Conservation (phyloP, 1,139 yeast genomes). For the Scheffersomyces insectosa region DNA sequence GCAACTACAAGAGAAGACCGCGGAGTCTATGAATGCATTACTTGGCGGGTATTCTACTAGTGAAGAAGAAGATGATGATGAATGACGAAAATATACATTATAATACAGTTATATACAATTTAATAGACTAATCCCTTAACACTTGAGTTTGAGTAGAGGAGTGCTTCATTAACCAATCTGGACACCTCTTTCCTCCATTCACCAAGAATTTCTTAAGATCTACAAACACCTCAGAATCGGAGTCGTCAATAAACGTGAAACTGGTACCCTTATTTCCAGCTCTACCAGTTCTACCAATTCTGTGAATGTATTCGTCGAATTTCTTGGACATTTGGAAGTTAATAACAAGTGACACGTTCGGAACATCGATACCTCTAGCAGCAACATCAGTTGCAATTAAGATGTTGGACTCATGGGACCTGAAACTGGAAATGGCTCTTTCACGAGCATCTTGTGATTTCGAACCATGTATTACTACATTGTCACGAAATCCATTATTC, state of each 20-base stretch:
- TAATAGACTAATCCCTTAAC: conserved; percentile 14
- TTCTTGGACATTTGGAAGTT: conserved; percentile 81
- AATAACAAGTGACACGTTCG: conserved; percentile 78
- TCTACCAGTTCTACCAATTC: conserved; percentile 96
- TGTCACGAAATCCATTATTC: conserved; percentile 43
- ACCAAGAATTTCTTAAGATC: conserved; percentile 53
- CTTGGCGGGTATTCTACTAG: conserved; percentile 16
- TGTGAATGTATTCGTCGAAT: conserved; percentile 80
- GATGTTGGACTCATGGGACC: conserved; percentile 59
- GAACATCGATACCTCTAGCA: conserved; percentile 90
- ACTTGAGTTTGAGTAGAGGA: conserved; percentile 20
- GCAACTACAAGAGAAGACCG: conserved; percentile 1
- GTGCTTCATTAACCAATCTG: conserved; percentile 50
- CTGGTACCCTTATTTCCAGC: conserved; percentile 84
- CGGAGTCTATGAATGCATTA: conserved; percentile 5
- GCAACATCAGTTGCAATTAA: conserved; percentile 90
- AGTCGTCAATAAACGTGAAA: conserved; percentile 64
- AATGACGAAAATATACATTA: background rate
- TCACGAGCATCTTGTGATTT: conserved; percentile 89
- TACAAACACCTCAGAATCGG: conserved; percentile 53
- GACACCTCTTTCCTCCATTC: conserved; percentile 50
- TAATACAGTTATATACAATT: background rate
- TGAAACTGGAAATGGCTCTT: conserved; percentile 64
- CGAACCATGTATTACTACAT: conserved; percentile 80
- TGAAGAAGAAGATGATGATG: conserved; percentile 10